These are phyloP conservation scores for Amphirosellinia nigrospora DNA, from an alignment of 495 filamentous ascomycete species.

Conservation along the genomic window DNA sequence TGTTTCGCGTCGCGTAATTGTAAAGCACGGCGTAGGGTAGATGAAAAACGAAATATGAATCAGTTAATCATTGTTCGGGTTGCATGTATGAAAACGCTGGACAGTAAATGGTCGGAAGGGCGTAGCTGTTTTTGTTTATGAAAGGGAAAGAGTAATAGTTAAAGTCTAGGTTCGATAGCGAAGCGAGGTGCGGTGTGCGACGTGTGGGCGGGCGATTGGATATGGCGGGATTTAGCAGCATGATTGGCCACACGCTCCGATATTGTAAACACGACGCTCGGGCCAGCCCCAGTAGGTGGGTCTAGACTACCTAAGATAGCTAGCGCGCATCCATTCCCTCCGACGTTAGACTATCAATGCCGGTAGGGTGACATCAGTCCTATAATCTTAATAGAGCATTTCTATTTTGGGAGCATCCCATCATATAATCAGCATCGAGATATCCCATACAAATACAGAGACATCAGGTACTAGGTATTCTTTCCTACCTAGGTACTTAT, in stretches of 20 bases:
- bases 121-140: conserved; percentile 13
- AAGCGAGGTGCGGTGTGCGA: conserved; percentile 14
- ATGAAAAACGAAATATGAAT: conserved; percentile 22
- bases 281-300: conserved; percentile 15
- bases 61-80: conserved; percentile 34
- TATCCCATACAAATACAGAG: too few species aligned
- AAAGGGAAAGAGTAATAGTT: not conserved
- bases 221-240: not conserved
- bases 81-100: conserved; percentile 1
- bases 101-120: not conserved
- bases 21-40: not conserved
- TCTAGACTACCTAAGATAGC: not conserved
- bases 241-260: conserved; percentile 7
- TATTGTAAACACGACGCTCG: conserved; percentile 27
- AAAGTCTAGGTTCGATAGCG: not conserved
- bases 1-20: conserved; percentile 32
- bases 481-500: too few species aligned
- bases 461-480: too few species aligned
- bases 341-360: not conserved
- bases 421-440: too few species aligned
- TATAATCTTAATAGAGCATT: not conserved
- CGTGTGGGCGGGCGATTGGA: not conserved
- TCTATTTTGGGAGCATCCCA: not conserved
- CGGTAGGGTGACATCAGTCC: not conserved
- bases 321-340: not conserved